Base-by-base conservation (phyloP, 2,329 filamentous ascomycete genomes). In the Cordyceps militaris region DNA sequence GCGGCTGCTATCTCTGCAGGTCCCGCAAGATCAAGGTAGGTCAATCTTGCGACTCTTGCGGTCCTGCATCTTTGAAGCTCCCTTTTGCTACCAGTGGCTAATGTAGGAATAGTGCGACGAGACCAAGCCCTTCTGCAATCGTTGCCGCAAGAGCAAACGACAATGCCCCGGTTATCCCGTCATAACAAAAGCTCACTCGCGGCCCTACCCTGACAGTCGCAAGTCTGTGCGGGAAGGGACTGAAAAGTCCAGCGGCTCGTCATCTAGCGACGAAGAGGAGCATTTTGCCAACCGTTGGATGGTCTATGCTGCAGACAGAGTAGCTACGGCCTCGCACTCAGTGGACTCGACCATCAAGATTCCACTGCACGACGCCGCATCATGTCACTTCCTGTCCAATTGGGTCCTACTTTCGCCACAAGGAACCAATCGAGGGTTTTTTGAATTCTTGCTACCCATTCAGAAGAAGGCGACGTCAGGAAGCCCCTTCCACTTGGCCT, bases 1-100 rank as follows among this genome's bases (percentile, higher is more conserved):
- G 50, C 24, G 50, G 50, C 40, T 54, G 50, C 50, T 54, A 54
- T n/a, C 26, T 54, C 6, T 54, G 50, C 38, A 44, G 50, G 13
- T 54, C 50, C 13, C 50, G 50, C 19, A 54, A 54, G 38, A 43
- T 54, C 38, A 54, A 54, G 19, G 50, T 54, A 54, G 10, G 28
- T 6, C 11, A 3, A 13, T 8, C 26, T 19, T n/a, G 16, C 1
- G 14, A 23, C 5, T 1, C 11, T 23, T 44, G 4, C 26, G 1
- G 16, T 24, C 26, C 4, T 26, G n/a, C n/a, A 11, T 30, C 11
- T 42, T 30, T 7, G 5, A 4, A 1, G 47, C 4, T 10, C 21
- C 3, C 26, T 36, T 16, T 11, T 4, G 28, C n/a, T 48, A 21
- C n/a, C 16, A 9, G 10, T 40, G 34, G 23, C 36, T 52, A 8